Conservation (phyloP, 2,329 filamentous ascomycete genomes). For the Ophiostoma perfectum region DNA sequence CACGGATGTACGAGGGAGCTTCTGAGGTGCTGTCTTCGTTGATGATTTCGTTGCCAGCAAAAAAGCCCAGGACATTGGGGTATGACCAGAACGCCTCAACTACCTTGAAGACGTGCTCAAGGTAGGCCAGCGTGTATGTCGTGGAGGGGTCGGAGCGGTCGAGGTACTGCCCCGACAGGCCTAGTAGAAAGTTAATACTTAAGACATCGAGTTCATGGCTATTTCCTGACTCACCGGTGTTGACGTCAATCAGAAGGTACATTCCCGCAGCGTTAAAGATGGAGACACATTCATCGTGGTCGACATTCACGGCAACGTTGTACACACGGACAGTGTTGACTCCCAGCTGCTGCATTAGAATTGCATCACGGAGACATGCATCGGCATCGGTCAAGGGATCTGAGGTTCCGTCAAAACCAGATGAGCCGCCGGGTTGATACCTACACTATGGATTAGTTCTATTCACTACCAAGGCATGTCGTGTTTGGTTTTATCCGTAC, state of each 20-base stretch:
- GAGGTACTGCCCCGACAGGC: conserved; percentile 76
- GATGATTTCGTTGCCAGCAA: conserved; percentile 95
- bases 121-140: conserved; percentile 69
- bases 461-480: neutral
- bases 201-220: neutral
- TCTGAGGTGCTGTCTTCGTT: conserved; percentile 83
- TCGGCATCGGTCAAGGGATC: neutral
- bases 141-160: conserved; percentile 73
- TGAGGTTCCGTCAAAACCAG: neutral
- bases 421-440: neutral
- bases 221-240: neutral
- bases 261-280: conserved; percentile 79
- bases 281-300: conserved; percentile 82
- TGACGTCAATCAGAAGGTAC: conserved; percentile 90
- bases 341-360: neutral
- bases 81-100: conserved; percentile 77
- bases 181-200: neutral
- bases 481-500: neutral
- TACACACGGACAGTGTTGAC: conserved; percentile 89
- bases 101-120: conserved; percentile 65
- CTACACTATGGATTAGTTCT: neutral
- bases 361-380: neutral
- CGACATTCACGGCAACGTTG: conserved; percentile 70
- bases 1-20: conserved; percentile 93
- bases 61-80: conserved; percentile 92